Evolutionary conservation across 495 filamentous ascomycete species (phyloP).

Genomic region (Penicillium alfredii): DNA sequence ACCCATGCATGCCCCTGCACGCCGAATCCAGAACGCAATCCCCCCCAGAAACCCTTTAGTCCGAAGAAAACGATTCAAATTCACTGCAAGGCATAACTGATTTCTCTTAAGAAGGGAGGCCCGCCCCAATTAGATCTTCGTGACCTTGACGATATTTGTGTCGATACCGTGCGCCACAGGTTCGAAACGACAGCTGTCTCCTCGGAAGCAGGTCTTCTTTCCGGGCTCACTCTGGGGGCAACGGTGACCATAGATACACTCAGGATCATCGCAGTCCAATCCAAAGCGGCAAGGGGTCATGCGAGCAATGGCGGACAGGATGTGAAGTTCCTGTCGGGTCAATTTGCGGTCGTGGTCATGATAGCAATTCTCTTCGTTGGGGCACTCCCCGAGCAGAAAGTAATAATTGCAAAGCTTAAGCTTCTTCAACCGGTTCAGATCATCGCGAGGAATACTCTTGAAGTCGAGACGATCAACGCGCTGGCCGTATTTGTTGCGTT

Average conservation of each 20-base stretch:
- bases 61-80: not conserved
- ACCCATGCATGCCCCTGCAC: too few relatives aligned
- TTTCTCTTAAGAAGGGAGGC: too few relatives aligned
- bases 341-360: constrained; percentile 72
- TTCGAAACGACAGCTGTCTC: constrained; percentile 48
- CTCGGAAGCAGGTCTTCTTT: constrained; percentile 46
- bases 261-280: constrained; percentile 63
- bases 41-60: too few relatives aligned
- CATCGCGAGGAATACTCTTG: constrained; percentile 50
- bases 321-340: constrained; percentile 58
- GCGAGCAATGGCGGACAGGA: constrained; percentile 64
- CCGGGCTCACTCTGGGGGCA: constrained; percentile 45
- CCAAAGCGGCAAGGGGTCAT: constrained; percentile 75
- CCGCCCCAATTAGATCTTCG: constrained; percentile 40
- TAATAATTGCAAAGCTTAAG: constrained; percentile 84
- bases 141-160: constrained; percentile 46
- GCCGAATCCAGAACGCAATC: too few relatives aligned
- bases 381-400: constrained; percentile 69
- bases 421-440: constrained; percentile 55
- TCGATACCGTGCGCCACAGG: constrained; percentile 47
- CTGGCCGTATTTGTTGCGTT: constrained; percentile 70
- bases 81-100: too few relatives aligned
- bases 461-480: constrained; percentile 56
- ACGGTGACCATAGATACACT: constrained; percentile 82
- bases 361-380: constrained; percentile 58